Conservation (phyloP, 768 basidiomycete genomes). For the Lactarius trivialis region DNA sequence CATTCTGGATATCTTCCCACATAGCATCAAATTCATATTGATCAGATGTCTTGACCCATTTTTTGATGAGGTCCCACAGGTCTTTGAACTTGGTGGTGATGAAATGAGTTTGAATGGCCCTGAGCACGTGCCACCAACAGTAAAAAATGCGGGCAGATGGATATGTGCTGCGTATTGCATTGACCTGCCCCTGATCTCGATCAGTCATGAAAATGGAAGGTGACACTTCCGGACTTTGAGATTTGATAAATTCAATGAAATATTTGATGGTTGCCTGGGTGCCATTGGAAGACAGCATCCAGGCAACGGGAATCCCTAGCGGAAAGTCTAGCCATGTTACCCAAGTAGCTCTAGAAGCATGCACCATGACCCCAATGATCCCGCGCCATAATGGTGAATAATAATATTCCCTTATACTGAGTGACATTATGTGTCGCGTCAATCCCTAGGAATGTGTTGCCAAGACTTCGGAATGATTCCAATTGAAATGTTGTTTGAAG, state of each 20-base stretch:
- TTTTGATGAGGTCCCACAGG: not conserved
- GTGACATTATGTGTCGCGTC: too few species aligned
- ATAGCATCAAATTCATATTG: not conserved
- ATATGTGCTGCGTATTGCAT: not conserved
- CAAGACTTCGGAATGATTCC: too few species aligned
- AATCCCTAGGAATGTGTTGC: too few species aligned
- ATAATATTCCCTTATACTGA: too few species aligned
- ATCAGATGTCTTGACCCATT: not conserved
- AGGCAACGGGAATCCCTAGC: not conserved
- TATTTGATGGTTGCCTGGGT: not conserved
- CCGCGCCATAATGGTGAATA: too few species aligned
- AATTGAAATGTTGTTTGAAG: too few species aligned
- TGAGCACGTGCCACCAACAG: not conserved
- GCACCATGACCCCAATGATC: too few species aligned
- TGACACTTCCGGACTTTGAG: not conserved
- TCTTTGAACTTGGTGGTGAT: not conserved
- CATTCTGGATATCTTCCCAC: not conserved
- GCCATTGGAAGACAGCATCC: not conserved
- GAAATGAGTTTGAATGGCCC: not conserved
- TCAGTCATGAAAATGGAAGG: not conserved
- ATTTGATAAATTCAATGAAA: not conserved
- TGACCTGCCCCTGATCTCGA: not conserved
- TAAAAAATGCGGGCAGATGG: not conserved
- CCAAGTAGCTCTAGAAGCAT: not conserved
- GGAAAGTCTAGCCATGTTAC: not conserved